phyloP scores from a whole-genome alignment of 1,284 basidiomycete species.

The Sphaerobolus stellatus region DNA sequence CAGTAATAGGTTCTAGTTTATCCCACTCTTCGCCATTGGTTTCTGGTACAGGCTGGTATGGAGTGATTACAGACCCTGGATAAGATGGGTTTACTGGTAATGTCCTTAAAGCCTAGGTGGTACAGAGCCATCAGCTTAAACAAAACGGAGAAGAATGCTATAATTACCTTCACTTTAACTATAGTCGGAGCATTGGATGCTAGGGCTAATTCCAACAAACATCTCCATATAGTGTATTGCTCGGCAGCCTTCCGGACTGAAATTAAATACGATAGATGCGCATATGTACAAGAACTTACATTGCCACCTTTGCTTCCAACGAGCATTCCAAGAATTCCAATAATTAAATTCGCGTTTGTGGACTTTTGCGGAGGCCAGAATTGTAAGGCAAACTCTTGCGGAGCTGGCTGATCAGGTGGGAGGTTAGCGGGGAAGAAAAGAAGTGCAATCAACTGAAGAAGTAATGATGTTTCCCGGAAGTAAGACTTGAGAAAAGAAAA shows the following conservation, averaged over 20 bases:
- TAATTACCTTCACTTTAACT: slow-evolving; percentile 78
- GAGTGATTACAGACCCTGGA: slow-evolving; percentile 63
- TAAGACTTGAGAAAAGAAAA: slow-evolving; percentile 69
- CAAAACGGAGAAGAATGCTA: not conserved
- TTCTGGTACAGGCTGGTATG: slow-evolving; percentile 80
- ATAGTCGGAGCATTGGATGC: slow-evolving; percentile 88
- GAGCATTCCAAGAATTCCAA: slow-evolving; percentile 78
- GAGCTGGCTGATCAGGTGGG: slow-evolving; percentile 61
- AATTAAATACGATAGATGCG: slow-evolving; percentile 2
- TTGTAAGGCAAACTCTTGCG: slow-evolving; percentile 93
- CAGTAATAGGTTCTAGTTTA: slow-evolving; percentile 70
- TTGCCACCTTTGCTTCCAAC: slow-evolving; percentile 70
- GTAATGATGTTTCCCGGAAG: slow-evolving; percentile 90
- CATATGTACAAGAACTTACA: slow-evolving; percentile 41
- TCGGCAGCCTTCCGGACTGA: not conserved
- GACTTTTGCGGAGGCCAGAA: slow-evolving; percentile 94
- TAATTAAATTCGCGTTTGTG: slow-evolving; percentile 72
- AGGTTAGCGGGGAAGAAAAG: slow-evolving; percentile 83
- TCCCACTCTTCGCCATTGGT: slow-evolving; percentile 89
- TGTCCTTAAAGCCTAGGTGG: slow-evolving; percentile 56
- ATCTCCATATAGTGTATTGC: slow-evolving; percentile 64
- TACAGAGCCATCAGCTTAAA: slow-evolving; percentile 13
- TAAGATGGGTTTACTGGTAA: slow-evolving; percentile 62
- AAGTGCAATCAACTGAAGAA: slow-evolving; percentile 77
- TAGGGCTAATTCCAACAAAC: slow-evolving; percentile 84